Base-by-base conservation (phyloP, 768 basidiomycete genomes). In the Russula vinacea region DNA sequence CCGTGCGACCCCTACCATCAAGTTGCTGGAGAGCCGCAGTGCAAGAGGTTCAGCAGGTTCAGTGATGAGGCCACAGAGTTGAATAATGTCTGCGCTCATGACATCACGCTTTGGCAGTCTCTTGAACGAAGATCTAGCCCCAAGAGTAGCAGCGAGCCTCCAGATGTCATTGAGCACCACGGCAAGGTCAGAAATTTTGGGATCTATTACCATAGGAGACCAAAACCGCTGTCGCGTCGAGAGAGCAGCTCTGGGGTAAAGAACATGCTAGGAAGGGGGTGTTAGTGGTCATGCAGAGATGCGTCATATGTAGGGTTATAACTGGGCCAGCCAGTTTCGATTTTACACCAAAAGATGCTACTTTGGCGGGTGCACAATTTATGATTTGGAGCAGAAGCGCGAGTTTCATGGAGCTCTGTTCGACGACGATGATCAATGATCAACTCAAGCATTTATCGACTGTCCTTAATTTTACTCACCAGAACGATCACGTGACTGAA, bases 61-160 rank as follows among this genome's bases (percentile, higher is more conserved):
- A 32, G 85, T 82, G 58, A 96, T 94, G 44, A 93, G 80, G 42
- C 80, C 82, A 73, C 94, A 96, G 71, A 95, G 75, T 73, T 89
- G 83, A 39, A 84, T 74, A 52, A 96, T 92, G 73, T 96, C 88
- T 40, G 92, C 91, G 3, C 84, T 86, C 69, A 92, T 78, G n/a
- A 95, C 87, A 59, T 90, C 90, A 67, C 87, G 85, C 73, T 84
- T 88, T 3, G 92, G 88, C 5, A 96, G 77, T 70, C 88, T 93
- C 71, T 84, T 91, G 75, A 93, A 90, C 16, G 85, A 83, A n/a
- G 90, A 89, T 76, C 87, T 89, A 9, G 92, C 87, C 47, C 94
- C 94, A 26, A 95, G 78, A 1, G 94, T 96, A 1, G 94, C 93
- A 9, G 92, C 92, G 26, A 96, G 84, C 94, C 94, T 96, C 47